Base-by-base conservation (phyloP, 768 basidiomycete species). In the Suillus placidus region DNA sequence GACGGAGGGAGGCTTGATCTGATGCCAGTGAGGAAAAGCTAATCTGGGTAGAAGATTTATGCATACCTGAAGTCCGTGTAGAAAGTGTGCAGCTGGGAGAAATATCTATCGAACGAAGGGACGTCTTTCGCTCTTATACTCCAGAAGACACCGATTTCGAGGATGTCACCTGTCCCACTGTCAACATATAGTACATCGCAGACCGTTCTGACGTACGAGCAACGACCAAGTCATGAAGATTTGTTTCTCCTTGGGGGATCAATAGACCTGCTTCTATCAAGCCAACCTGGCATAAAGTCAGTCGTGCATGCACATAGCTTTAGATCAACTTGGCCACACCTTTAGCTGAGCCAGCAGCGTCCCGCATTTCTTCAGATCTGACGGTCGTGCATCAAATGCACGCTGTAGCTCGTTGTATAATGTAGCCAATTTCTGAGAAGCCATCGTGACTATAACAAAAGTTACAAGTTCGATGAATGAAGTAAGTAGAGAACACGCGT, bases 111-210 rank as follows among this genome's bases (percentile, higher is more conserved):
- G 75, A 99, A 99, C 0, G 94, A 91, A 62, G 95, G 92, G 26
- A 96, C 87, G 76, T 97, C 94, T 73, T 87, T 87, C 68, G 89
- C 85, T 45, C 94, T 87, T 76, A 99, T 92, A 68, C 96, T 95
- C 83, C 93, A 92, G 81, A 96, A 90, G 20, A 95, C 94, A 62
- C 95, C 97, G 71, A 98, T 90, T 82, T 98, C 97, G 65, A 99
- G 89, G 65, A 97, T 92, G 67, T 95, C 94, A 67, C 97, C 95
- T 96, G 77, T 40, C 12, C 32, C 12, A 30, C 6, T 60, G 34
- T n/a, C 23, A 51, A 40, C 43, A 61, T 58, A 47, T 67, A 62
- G 47, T 18, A 60, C 5, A 42, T 37, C 13, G 62, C n/a, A 13
- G 26, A 43, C n/a, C 23, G 20, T 58, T 32, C 60, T 54, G 13